A percentile compares a stretch with the other conserved stretches of the same genome.
phyloP scores from a whole-genome alignment of 2,329 filamentous ascomycete species.

The Arthroderma sp. region DNA sequence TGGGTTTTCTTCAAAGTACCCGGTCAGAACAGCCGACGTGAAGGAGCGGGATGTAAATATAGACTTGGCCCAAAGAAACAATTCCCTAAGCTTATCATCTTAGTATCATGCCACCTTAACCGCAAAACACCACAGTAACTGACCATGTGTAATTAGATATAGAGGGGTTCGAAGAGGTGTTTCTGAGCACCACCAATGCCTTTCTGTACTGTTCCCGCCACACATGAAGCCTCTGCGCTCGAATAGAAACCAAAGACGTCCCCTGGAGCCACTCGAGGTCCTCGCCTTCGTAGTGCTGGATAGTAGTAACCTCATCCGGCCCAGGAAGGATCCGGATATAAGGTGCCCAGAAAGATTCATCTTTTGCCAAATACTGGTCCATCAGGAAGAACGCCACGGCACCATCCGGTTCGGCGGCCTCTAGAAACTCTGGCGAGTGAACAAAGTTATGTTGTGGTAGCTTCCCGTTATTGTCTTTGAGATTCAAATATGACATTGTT shows the following conservation, averaged over 20 bases:
- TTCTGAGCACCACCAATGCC: slow-evolving; percentile 19
- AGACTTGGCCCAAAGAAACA: slow-evolving; percentile 34
- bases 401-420: slow-evolving; percentile 42
- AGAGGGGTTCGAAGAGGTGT: slow-evolving; percentile 8
- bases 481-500: slow-evolving; percentile 11
- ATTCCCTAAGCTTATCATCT: slow-evolving; percentile 20
- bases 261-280: slow-evolving; percentile 40
- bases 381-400: slow-evolving; percentile 55
- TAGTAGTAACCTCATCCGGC: slow-evolving; percentile 46
- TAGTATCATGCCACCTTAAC: slow-evolving; percentile 4
- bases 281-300: slow-evolving; percentile 50
- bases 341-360: slow-evolving; percentile 51
- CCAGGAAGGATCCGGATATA: slow-evolving; percentile 56
- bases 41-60: slow-evolving; percentile 34
- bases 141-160: slow-evolving; percentile 25
- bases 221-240: slow-evolving; percentile 20
- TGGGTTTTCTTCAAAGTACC: slow-evolving; percentile 19
- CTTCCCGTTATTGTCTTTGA: slow-evolving; percentile 3
- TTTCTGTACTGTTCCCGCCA: slow-evolving; percentile 28
- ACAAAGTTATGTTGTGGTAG: slow-evolving; percentile 17
- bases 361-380: slow-evolving; percentile 49
- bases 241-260: slow-evolving; percentile 22
- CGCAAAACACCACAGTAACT: slow-evolving; percentile 6
- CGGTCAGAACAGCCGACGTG: slow-evolving; percentile 29
- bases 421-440: slow-evolving; percentile 41